Conservation (phyloP, 1,139 yeast genomes). For the Yamadazyma kanchanaburiensis region DNA sequence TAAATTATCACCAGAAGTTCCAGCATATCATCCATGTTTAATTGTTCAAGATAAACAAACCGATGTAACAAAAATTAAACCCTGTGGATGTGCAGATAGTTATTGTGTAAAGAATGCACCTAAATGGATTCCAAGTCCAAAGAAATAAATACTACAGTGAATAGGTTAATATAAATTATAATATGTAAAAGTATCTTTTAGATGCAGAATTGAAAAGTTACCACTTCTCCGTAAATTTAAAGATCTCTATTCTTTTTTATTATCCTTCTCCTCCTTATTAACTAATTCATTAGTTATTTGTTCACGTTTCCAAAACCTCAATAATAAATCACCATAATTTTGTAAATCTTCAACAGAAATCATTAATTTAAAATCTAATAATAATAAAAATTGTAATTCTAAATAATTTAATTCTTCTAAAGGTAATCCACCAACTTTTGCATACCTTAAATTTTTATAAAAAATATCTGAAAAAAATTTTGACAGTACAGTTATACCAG, state of each 20-base stretch:
- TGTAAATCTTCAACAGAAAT: slow-evolving; percentile 89
- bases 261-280: slow-evolving; percentile 1
- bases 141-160: slow-evolving; percentile 3
- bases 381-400: slow-evolving; percentile 81
- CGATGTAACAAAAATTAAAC: slow-evolving; percentile 33
- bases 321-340: slow-evolving; percentile 80
- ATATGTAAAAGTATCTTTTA: slow-evolving; percentile 1
- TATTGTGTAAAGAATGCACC: slow-evolving; percentile 44
- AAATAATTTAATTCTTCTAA: slow-evolving; percentile 89
- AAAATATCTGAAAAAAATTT: slow-evolving; percentile 95
- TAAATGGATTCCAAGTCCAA: slow-evolving; percentile 39
- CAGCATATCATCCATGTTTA: slow-evolving; percentile 42
- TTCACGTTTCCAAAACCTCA: slow-evolving; percentile 81
- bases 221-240: slow-evolving; percentile 1
- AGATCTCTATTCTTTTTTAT: slow-evolving; percentile 1
- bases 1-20: slow-evolving; percentile 18
- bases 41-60: slow-evolving; percentile 45
- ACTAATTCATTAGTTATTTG: slow-evolving; percentile 40
- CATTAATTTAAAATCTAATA: slow-evolving; percentile 84
- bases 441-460: slow-evolving; percentile 92
- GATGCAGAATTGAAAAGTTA: neutral
- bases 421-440: slow-evolving; percentile 96
- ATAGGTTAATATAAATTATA: neutral
- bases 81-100: slow-evolving; percentile 45
- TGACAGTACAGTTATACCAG: slow-evolving; percentile 96